Evolutionary conservation across 2,329 filamentous ascomycete species (phyloP).

Genomic region (Chaetomiaceae sp.): DNA sequence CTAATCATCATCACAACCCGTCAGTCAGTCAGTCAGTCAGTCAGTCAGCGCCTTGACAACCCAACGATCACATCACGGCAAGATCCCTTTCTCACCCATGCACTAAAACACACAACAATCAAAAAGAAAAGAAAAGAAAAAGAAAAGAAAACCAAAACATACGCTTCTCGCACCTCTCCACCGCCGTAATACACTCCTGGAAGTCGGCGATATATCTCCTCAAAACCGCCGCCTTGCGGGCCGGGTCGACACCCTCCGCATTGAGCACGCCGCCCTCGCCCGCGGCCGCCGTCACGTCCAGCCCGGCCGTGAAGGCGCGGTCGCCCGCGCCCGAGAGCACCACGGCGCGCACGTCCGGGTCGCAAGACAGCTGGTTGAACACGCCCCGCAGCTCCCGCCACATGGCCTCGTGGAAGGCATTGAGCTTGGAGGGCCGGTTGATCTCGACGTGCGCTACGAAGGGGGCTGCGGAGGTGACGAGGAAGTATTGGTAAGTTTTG

Average conservation of each 20-base stretch:
- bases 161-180: constrained; percentile 90
- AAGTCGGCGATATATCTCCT: constrained; percentile 72
- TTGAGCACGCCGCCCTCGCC: constrained; percentile 46
- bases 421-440: constrained; percentile 80
- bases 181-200: constrained; percentile 68
- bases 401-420: constrained; percentile 80
- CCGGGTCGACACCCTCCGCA: constrained; percentile 47
- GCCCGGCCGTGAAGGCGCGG: constrained; percentile 77
- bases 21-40: neutral
- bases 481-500: constrained; percentile 60
- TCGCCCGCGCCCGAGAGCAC: constrained; percentile 78
- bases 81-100: neutral
- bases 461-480: constrained; percentile 64
- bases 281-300: constrained; percentile 76
- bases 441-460: constrained; percentile 90
- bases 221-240: constrained; percentile 58
- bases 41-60: too few relatives aligned
- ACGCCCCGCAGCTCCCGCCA: constrained; percentile 75
- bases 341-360: constrained; percentile 69
- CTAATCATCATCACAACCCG: constrained; percentile 36
- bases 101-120: too few relatives aligned
- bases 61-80: too few relatives aligned
- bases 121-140: too few relatives aligned
- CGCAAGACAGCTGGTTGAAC: constrained; percentile 67
- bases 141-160: constrained; percentile 29